These are phyloP conservation scores for Aspergillus spinulosporus DNA, from an alignment of 2,329 filamentous ascomycete genomes.

Conservation along the genomic window DNA sequence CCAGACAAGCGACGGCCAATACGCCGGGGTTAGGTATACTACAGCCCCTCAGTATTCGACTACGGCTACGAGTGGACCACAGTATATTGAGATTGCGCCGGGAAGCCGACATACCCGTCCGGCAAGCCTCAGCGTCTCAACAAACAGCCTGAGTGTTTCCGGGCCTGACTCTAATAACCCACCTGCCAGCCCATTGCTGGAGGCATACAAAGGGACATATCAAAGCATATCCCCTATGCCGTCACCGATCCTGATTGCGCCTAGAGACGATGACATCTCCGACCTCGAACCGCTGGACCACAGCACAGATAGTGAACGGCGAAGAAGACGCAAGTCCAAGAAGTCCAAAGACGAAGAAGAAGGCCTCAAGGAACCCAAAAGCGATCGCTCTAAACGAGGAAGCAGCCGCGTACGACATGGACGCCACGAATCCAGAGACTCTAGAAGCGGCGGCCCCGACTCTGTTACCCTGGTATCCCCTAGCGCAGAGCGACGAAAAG, in stretches of 20 bases:
- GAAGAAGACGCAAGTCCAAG: constrained; percentile 29
- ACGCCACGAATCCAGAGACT: constrained; percentile 27
- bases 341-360: constrained; percentile 32
- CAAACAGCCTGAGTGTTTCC: constrained; percentile 42
- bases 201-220: constrained; percentile 91
- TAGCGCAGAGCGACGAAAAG: constrained; percentile 54
- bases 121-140: constrained; percentile 39
- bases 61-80: constrained; percentile 29
- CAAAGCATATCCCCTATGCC: constrained; percentile 95
- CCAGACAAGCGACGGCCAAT: constrained; percentile 14
- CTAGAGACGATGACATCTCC: constrained; percentile 54
- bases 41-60: constrained; percentile 23
- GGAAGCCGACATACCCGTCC: constrained; percentile 30
- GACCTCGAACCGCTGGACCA: constrained; percentile 50
- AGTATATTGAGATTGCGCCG: constrained; percentile 39
- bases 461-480: constrained; percentile 47
- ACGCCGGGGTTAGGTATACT: constrained; percentile 17
- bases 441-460: constrained; percentile 32
- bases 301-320: constrained; percentile 30
- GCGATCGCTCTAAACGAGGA: constrained; percentile 28
- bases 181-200: constrained; percentile 77
- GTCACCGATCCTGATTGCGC: constrained; percentile 67
- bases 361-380: constrained; percentile 31
- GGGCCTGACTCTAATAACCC: constrained; percentile 32
- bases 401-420: constrained; percentile 28